Base-by-base conservation (phyloP, 1,284 basidiomycete genomes). In the Melampsora larici-populina region DNA sequence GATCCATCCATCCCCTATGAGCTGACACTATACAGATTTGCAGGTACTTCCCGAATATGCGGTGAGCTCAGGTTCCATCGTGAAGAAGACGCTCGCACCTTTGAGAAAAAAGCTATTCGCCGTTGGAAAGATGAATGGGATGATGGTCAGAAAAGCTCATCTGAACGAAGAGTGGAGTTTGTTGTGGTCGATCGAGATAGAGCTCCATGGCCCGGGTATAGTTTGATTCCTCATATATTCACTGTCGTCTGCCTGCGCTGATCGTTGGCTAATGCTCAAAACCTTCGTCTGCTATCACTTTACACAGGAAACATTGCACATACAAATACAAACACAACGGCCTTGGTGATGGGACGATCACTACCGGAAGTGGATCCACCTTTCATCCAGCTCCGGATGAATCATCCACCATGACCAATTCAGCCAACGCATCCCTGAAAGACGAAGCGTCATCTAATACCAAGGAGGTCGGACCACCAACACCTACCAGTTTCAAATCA, bases 1-100 rank as follows among this genome's bases (percentile, higher is more conserved):
- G 46, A 33, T 4, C 11, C 62, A n/a, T 15, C 8, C n/a, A 17
- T 67, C 5, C 72, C 72, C 9, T 75, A 51, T 43, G 63, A n/a
- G 51, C 49, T 75, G 18, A 75, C 51, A 17, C 72, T 75, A 13
- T 75, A 75, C 51, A 48, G 64, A 55, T 75, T 65, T 40, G 40
- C 72, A 40, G 48, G 72, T 11, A 65, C 72, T 18, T 62, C 62
- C 29, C 48, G 72, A 24, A 49, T 75, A 21, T 75, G 72, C 29
- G 72, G 48, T 9, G 72, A 75, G 26, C 72, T 75, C 48, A 75
- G 48, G 64, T 75, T 75, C 40, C 2, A 67, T 33, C n/a, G 36
- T 1, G 29, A 65, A 21, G 33, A 24, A 11, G 21, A 40, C 29
- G 72, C 72, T 4, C 72, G 72, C 29, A 11, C 64, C 24, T 75